phyloP scores from a whole-genome alignment of 2,329 filamentous ascomycete species.

The Talaromyces sp. region DNA sequence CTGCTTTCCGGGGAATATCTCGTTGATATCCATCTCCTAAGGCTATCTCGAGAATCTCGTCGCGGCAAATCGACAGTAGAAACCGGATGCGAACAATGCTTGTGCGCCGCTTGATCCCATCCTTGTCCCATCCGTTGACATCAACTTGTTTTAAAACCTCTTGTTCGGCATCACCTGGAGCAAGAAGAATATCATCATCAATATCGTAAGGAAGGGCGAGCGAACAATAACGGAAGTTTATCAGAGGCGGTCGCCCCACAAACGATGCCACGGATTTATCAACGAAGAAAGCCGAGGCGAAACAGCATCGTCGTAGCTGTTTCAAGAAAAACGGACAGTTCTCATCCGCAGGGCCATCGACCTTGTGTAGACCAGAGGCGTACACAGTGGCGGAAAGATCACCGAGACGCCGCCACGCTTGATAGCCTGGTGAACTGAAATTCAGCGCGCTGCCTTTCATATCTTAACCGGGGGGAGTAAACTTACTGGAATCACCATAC shows the following conservation, averaged over 20 bases:
- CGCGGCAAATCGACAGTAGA: slow-evolving; percentile 17
- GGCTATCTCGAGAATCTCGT: slow-evolving; percentile 16
- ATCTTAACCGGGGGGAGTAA: slow-evolving; percentile 9
- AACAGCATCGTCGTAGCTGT: slow-evolving; percentile 21
- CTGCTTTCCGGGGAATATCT: slow-evolving; percentile 11
- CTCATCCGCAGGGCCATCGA: slow-evolving; percentile 38
- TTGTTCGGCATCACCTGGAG: slow-evolving; percentile 9
- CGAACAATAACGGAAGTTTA: slow-evolving; percentile 25
- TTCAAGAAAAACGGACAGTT: slow-evolving; percentile 21
- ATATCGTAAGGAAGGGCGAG: slow-evolving; percentile 22
- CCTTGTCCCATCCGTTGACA: slow-evolving; percentile 18
- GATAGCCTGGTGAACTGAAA: slow-evolving; percentile 12
- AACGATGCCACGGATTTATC: slow-evolving; percentile 27
- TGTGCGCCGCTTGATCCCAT: slow-evolving; percentile 14
- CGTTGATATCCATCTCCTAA: slow-evolving; percentile 18
- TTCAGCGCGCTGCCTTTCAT: background rate
- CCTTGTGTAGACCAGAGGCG: slow-evolving; percentile 10
- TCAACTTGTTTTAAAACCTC: slow-evolving; percentile 14
- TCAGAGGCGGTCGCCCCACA: slow-evolving; percentile 24
- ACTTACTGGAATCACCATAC: slow-evolving; percentile 31
- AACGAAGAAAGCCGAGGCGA: slow-evolving; percentile 20
- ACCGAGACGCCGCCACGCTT: slow-evolving; percentile 15
- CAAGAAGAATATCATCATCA: slow-evolving; percentile 21
- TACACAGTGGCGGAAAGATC: slow-evolving; percentile 16
- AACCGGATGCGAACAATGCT: slow-evolving; percentile 18